Evolutionary conservation across 192 early-diverging fungal species (phyloP).

Genomic region (Oehlia diaphana): DNA sequence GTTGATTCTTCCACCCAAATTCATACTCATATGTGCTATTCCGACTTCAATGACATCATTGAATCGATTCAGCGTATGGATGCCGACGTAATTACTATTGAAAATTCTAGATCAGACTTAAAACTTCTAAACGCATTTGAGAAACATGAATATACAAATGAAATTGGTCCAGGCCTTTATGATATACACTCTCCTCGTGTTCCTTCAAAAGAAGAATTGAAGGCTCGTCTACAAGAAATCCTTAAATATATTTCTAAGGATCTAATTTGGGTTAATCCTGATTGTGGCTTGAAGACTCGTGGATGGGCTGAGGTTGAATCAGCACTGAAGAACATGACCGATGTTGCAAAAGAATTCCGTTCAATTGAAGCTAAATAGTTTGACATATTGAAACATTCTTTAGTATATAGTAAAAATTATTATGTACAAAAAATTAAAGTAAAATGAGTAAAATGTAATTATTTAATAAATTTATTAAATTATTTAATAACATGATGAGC

Average conservation of each 20-base stretch:
- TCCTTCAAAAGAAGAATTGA: conserved; percentile 87
- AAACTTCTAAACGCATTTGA: conserved; percentile 92
- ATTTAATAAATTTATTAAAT: no score
- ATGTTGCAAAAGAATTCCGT: conserved; percentile 65
- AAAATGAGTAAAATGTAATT: no score
- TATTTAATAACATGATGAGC: no score
- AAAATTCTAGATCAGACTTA: conserved; percentile 96
- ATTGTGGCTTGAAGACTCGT: conserved; percentile 97
- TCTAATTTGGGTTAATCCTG: conserved; percentile 95
- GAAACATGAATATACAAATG: conserved; percentile 79
- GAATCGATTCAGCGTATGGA: conserved; percentile 88
- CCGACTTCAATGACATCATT: conserved; percentile 99
- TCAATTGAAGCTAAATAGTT: no score
- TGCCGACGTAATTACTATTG: conserved; percentile 97
- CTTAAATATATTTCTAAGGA: conserved; percentile 74
- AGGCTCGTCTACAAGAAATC: conserved; percentile 76
- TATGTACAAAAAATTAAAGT: no score
- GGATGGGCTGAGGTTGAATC: conserved; percentile 94
- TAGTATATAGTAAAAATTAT: no score
- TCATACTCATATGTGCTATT: conserved; percentile 99
- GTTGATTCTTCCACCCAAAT: conserved; percentile 90
- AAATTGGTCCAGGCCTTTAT: conserved; percentile 95
- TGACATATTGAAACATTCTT: no score
- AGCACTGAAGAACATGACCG: conserved; percentile 83
- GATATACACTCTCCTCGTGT: conserved; percentile 99